Conservation (phyloP, 2,329 filamentous ascomycete genomes). For the Microascus cirrosus region DNA sequence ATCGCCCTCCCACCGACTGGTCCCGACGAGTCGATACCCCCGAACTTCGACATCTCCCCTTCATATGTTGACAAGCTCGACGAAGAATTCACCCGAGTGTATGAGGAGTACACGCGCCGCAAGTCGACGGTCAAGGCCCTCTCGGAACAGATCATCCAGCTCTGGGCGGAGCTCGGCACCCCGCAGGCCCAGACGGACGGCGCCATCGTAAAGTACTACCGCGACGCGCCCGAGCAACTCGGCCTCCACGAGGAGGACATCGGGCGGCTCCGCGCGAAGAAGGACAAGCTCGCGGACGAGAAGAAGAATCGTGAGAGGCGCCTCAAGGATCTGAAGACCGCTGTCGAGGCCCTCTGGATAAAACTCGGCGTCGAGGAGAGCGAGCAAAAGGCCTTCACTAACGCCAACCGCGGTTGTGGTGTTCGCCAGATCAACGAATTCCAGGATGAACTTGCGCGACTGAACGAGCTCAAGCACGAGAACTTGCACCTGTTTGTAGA, state of each 20-base stretch:
- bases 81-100: slow-evolving; percentile 83
- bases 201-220: slow-evolving; percentile 78
- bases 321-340: slow-evolving; percentile 61
- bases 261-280: slow-evolving; percentile 56
- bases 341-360: slow-evolving; percentile 83
- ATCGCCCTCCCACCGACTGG: slow-evolving; percentile 76
- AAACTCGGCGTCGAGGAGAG: slow-evolving; percentile 72
- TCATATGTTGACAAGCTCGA: slow-evolving; percentile 81
- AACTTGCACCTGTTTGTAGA: slow-evolving; percentile 95
- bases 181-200: slow-evolving; percentile 87
- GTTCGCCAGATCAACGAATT: slow-evolving; percentile 91
- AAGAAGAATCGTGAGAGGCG: slow-evolving; percentile 73
- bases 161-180: slow-evolving; percentile 93
- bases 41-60: slow-evolving; percentile 85
- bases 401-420: slow-evolving; percentile 81
- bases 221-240: slow-evolving; percentile 85
- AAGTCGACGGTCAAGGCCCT: slow-evolving; percentile 63
- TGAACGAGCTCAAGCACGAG: slow-evolving; percentile 89
- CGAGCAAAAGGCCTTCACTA: slow-evolving; percentile 77
- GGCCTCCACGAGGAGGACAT: slow-evolving; percentile 86
- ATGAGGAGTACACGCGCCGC: slow-evolving; percentile 88
- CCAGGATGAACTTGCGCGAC: slow-evolving; percentile 73
- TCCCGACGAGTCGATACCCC: slow-evolving; percentile 63
- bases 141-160: slow-evolving; percentile 76
- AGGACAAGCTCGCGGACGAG: slow-evolving; percentile 77